Evolutionary conservation across 2,329 filamentous ascomycete species (phyloP), one percentile per base, ranked within the genome.

Genomic region (Colletotrichum simmondsii): DNA sequence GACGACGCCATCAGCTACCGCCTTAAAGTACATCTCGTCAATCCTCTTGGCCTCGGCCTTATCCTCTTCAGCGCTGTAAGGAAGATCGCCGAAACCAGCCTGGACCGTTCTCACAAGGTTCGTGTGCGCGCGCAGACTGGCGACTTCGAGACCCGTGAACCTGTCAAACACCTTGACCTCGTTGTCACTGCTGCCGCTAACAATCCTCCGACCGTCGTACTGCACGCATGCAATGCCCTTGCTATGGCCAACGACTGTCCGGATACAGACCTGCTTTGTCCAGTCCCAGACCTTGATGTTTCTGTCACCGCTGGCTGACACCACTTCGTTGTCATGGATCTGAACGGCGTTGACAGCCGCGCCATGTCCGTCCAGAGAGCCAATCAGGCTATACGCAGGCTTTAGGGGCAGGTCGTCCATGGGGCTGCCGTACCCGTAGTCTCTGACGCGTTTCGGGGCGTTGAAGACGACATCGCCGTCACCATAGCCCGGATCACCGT

Each of bases 171-270:
- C 97, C 76, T 97, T 95, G 37, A 99, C 95, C 53, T 97, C 95
- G 80, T 97, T 95, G 81, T 99, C 97, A 77, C 95, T 98, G 81
- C 95, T 98, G 3, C 97, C 97, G 77, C 95, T 98, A 64, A 99
- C 95, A 75, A 99, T 97, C 24, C 97, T 91, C 63, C 94, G 92
- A 30, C 95, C 95, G 80, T 99, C 97, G 79, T 97, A 98, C 82
- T 99, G 96, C 19, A 99, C 95, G 81, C 97, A 99, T 3, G 97
- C 97, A 77, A 99, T 98, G 37, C 97, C 97, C 81, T 99, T 99
- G 75, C 91, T 91, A 78, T 99, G 97, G 2, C 96, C 97, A 52
- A 94, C 87, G 42, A 97, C 91, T 0, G 94, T 97, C 77, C 93
- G 91, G 57, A 89, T 88, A 80, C 94, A 96, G 56, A 89, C 85